A percentile compares a stretch with the other conserved stretches of the same genome.
Conservation (phyloP, 495 filamentous ascomycete species). For the Hypoxylon rickii region DNA sequence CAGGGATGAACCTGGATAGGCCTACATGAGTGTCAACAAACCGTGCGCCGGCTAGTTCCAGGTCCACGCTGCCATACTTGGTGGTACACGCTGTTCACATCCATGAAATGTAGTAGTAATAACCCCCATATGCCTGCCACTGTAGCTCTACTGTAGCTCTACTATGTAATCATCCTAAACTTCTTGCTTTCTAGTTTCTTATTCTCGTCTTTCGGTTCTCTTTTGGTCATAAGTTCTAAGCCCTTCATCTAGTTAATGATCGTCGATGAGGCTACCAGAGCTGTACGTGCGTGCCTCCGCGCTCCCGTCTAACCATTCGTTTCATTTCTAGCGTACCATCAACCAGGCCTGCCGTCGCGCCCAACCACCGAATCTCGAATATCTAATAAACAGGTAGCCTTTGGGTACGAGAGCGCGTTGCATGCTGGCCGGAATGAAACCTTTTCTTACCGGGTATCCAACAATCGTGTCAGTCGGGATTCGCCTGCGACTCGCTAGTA, state of each 20-base stretch:
- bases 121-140: too few relatives aligned
- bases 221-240: slow-evolving; percentile 12
- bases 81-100: too few relatives aligned
- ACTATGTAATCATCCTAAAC: too few relatives aligned
- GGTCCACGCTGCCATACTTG: too few relatives aligned
- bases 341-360: slow-evolving; percentile 14
- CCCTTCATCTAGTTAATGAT: slow-evolving; percentile 17
- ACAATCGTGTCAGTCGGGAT: slow-evolving; percentile 30
- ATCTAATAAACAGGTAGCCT: slow-evolving; percentile 30
- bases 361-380: slow-evolving; percentile 26
- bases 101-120: too few relatives aligned
- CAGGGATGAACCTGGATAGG: slow-evolving; percentile 29
- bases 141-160: too few relatives aligned
- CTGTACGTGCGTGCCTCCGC: slow-evolving; percentile 19
- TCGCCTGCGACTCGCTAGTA: slow-evolving; percentile 25
- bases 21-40: slow-evolving; percentile 23
- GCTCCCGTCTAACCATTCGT: slow-evolving; percentile 20
- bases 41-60: slow-evolving; percentile 30
- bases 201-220: slow-evolving; percentile 1
- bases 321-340: slow-evolving; percentile 33
- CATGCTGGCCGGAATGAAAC: slow-evolving; percentile 33
- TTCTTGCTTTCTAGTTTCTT: slow-evolving; percentile 1
- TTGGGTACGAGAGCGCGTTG: slow-evolving; percentile 28
- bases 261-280: slow-evolving; percentile 31
- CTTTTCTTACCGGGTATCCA: slow-evolving; percentile 33